phyloP scores from a whole-genome alignment of 805 yeast species.

The Zygoascus bituminiphila region DNA sequence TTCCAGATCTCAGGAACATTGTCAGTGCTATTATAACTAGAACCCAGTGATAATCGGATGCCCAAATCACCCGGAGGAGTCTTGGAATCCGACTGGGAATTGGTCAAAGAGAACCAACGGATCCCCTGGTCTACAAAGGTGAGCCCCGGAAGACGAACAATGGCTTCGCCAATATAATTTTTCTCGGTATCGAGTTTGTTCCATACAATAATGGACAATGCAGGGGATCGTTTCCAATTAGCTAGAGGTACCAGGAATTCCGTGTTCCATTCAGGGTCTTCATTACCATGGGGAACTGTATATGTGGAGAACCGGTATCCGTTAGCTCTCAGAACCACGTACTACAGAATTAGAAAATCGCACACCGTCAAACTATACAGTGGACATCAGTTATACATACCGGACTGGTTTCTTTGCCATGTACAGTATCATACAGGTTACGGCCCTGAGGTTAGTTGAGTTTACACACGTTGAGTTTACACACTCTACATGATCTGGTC shows the following conservation, averaged over 20 bases:
- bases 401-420: neutral
- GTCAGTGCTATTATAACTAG: conserved; percentile 2
- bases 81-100: neutral
- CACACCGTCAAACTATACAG: neutral
- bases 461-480: too few relatives aligned
- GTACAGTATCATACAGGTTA: neutral
- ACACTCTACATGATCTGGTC: too few relatives aligned
- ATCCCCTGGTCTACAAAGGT: neutral
- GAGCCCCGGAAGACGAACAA: conserved; percentile 2
- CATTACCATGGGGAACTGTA: conserved; percentile 57
- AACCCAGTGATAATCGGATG: conserved; percentile 10
- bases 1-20: conserved; percentile 12
- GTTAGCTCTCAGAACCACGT: conserved; percentile 21
- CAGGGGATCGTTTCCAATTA: conserved; percentile 10
- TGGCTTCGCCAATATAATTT: conserved; percentile 15
- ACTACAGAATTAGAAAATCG: conserved; percentile 6
- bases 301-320: conserved; percentile 34
- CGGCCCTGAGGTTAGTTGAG: too few relatives aligned
- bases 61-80: neutral
- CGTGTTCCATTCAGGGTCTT: conserved; percentile 76
- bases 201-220: conserved; percentile 22
- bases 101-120: conserved; percentile 2
- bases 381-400: neutral
- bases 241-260: conserved; percentile 41
- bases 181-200: conserved; percentile 22